These are phyloP conservation scores for Purshia tridentata DNA, from an alignment of 306 rosid species.

Conservation along the genomic window DNA sequence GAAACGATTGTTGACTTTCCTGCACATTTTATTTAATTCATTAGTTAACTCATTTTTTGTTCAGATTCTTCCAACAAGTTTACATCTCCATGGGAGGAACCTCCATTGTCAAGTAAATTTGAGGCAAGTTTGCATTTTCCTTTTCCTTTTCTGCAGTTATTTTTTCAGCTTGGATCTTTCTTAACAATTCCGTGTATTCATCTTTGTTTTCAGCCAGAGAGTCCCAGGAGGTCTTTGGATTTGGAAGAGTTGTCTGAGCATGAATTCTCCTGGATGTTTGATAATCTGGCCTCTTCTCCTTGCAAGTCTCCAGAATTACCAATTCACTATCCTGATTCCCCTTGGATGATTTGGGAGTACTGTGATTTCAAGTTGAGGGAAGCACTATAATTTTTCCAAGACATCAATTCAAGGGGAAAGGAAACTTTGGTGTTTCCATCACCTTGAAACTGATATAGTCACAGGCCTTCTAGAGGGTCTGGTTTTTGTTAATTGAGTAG, in stretches of 20 bases:
- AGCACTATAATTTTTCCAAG: background rate
- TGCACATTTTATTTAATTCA: background rate
- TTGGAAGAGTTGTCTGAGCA: conserved; percentile 24
- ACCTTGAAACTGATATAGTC: background rate
- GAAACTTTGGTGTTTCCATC: background rate
- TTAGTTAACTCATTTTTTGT: background rate
- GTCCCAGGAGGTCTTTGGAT: background rate
- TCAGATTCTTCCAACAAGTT: conserved; percentile 25
- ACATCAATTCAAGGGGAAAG: background rate
- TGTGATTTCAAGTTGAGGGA: background rate
- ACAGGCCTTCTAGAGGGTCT: no score
- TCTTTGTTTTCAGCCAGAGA: background rate
- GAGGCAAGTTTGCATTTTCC: conserved; percentile 35
- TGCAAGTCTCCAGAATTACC: conserved; percentile 1
- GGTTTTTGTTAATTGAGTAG: no score
- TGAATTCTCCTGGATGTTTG: background rate
- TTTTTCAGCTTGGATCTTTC: background rate
- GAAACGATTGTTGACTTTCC: background rate
- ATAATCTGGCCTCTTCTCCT: background rate
- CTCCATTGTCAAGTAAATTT: conserved; percentile 17
- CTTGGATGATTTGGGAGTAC: conserved; percentile 3
- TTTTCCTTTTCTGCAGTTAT: background rate
- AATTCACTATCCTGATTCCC: background rate
- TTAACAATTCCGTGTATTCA: background rate
- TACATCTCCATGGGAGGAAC: background rate